A percentile compares a stretch with the other conserved stretches of the same genome.
These are phyloP conservation scores for Aspergillus sp. DNA, from an alignment of 2,329 filamentous ascomycete genomes.

Conservation along the genomic window DNA sequence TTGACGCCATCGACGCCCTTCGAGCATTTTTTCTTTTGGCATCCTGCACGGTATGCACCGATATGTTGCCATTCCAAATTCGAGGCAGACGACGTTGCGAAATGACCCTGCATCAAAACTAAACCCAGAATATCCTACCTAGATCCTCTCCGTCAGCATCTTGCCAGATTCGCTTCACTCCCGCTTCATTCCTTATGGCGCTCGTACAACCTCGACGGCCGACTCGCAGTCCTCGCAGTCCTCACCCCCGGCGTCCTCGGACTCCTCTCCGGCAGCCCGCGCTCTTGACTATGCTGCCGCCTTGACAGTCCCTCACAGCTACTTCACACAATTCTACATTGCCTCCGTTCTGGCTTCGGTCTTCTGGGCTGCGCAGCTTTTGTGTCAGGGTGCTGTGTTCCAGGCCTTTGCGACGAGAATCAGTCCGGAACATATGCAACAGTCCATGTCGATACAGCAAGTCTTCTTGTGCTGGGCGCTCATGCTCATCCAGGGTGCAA, in stretches of 20 bases:
- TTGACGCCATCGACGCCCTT: constrained; percentile 38
- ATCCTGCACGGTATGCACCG: constrained; percentile 39
- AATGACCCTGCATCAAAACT: constrained; percentile 20
- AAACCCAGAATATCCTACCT: constrained; percentile 19
- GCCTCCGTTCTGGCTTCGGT: constrained; percentile 67
- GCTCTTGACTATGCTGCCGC: constrained; percentile 55
- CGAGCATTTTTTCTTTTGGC: constrained; percentile 42
- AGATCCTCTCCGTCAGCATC: constrained; percentile 52
- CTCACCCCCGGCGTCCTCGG: constrained; percentile 14
- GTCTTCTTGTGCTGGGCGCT: constrained; percentile 68
- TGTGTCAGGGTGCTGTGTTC: constrained; percentile 57
- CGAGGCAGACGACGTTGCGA: neutral
- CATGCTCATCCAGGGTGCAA: constrained; percentile 72
- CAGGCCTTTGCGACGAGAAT: constrained; percentile 48
- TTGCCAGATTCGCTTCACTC: constrained; percentile 52
- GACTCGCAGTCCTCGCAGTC: constrained; percentile 14
- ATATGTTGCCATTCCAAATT: constrained; percentile 9
- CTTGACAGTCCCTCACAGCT: constrained; percentile 76
- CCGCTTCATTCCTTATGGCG: constrained; percentile 64
- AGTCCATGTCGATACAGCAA: constrained; percentile 62
- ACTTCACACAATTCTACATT: constrained; percentile 87
- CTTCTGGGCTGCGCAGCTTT: constrained; percentile 72
- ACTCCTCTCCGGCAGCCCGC: constrained; percentile 14
- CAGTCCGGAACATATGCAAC: constrained; percentile 34
- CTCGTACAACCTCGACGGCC: constrained; percentile 46